Percentiles rank a stretch among this genome's conserved stretches.
Conservation (phyloP, 2,329 filamentous ascomycete genomes). For the Colletotrichum sp. region DNA sequence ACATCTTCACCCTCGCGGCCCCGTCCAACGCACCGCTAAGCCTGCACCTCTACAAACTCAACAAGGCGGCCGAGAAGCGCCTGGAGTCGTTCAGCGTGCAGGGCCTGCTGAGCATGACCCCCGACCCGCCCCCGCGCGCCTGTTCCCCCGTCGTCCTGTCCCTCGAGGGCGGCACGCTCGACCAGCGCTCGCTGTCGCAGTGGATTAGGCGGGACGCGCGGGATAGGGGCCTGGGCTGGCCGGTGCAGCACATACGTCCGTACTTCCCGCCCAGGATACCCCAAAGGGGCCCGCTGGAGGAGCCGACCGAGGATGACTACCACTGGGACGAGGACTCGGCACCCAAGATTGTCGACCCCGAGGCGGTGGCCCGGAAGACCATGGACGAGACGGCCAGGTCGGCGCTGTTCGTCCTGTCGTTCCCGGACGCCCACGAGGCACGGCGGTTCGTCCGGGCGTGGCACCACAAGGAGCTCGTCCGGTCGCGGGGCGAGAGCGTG, state of each 20-base stretch:
- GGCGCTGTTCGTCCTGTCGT: constrained; percentile 38
- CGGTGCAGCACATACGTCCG: constrained; percentile 18
- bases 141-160: constrained; percentile 38
- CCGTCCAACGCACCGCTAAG: constrained; percentile 34
- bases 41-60: constrained; percentile 16
- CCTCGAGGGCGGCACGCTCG: constrained; percentile 36
- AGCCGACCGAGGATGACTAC: background rate
- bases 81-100: constrained; percentile 17
- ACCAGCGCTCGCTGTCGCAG: constrained; percentile 32
- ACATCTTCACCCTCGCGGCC: constrained; percentile 55
- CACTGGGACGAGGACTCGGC: background rate
- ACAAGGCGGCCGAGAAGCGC: constrained; percentile 32
- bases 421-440: constrained; percentile 33
- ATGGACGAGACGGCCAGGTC: constrained; percentile 8
- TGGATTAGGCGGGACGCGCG: constrained; percentile 48
- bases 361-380: background rate
- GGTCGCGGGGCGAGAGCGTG: background rate
- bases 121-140: constrained; percentile 21
- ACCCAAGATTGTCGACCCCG: background rate
- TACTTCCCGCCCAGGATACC: constrained; percentile 17
- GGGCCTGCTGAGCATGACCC: constrained; percentile 15
- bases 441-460: constrained; percentile 46
- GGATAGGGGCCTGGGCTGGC: constrained; percentile 34
- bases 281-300: background rate
- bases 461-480: constrained; percentile 38